Percentiles rank a stretch among this genome's conserved stretches.
These are phyloP conservation scores for Colletotrichum chrysophilum DNA, from an alignment of 2,329 filamentous ascomycete species.

Conservation along the genomic window DNA sequence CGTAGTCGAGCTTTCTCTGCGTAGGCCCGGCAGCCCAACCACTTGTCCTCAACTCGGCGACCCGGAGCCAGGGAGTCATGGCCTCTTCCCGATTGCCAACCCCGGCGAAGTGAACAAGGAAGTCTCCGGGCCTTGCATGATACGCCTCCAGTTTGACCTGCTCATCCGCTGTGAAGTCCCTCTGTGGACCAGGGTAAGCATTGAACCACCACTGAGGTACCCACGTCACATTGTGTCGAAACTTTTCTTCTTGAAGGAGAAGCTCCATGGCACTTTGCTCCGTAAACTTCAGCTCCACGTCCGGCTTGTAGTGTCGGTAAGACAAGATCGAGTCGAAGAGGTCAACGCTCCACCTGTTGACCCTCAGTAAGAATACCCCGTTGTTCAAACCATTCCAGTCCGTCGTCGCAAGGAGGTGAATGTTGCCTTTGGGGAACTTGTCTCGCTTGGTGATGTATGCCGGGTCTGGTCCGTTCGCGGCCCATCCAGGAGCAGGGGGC, in stretches of 20 bases:
- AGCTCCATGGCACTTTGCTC: constrained; percentile 27
- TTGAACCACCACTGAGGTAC: constrained; percentile 27
- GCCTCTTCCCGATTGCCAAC: not conserved
- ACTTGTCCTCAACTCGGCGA: not conserved
- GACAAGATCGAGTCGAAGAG: constrained; percentile 23
- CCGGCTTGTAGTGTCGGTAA: constrained; percentile 20
- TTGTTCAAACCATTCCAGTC: constrained; percentile 26
- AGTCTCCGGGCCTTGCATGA: not conserved
- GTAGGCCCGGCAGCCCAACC: not conserved
- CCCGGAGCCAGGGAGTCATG: not conserved
- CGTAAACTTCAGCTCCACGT: constrained; percentile 8
- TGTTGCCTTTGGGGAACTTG: not conserved
- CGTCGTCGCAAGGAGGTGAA: constrained; percentile 15
- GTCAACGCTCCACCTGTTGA: constrained; percentile 18
- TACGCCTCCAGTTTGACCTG: not conserved
- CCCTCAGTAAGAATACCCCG: constrained; percentile 24
- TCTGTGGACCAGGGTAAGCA: constrained; percentile 7
- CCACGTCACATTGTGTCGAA: not conserved
- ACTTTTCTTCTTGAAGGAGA: constrained; percentile 14
- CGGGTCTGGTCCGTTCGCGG: not conserved
- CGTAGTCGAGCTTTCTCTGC: not conserved
- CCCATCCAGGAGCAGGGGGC: not conserved
- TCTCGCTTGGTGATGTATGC: not conserved
- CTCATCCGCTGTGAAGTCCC: not conserved
- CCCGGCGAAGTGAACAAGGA: not conserved